Evolutionary conservation across 2,329 filamentous ascomycete genomes (phyloP), one percentile per base, ranked within the genome.

Genomic region (Diaporthe australafricana): DNA sequence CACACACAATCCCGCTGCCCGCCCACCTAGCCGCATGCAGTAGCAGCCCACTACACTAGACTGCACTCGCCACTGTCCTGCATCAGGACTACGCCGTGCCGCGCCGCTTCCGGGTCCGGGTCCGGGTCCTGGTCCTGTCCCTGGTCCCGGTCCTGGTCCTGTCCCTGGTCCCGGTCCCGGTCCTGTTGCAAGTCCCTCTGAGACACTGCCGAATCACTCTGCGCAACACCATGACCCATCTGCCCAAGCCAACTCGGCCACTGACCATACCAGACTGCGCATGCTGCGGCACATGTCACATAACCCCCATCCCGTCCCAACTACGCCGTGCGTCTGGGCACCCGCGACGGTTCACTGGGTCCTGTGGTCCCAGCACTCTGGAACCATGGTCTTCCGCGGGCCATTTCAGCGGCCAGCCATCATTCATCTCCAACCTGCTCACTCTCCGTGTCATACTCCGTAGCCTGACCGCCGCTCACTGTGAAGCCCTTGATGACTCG

Each of bases 151-250:
- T 32, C 53, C 32, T 22, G 48, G 48, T 25, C 48, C 12, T 27
- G 22, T 22, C 35, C 55, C 53, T 60, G 60, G 60, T 35, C 42
- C 60, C 42, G 60, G 40, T 48, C 60, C 60, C 45, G 42, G 60
- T 48, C 42, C 27, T 65, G 60, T 65, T 65, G 60, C 60, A 65
- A 50, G n/a, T 50, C 60, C 27, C 57, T 25, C 55, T 70, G 68
- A 70, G 55, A 70, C 68, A 52, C 27, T 30, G 47, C 48, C 67
- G 67, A 70, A 70, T 62, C 67, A 70, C 30, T 38, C 40, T 17
- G 9, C 45, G 68, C 68, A 62, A 42, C 68, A 70, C 53, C 55
- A 63, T 70, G 60, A 38, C 60, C 60, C 60, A n/a, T 63, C 42
- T 35, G 20, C 8, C 60, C 48, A 32, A n/a, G 25, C 52, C 48